These are phyloP conservation scores for Pisolithus microcarpus DNA, from an alignment of 768 basidiomycete genomes.

Conservation along the genomic window DNA sequence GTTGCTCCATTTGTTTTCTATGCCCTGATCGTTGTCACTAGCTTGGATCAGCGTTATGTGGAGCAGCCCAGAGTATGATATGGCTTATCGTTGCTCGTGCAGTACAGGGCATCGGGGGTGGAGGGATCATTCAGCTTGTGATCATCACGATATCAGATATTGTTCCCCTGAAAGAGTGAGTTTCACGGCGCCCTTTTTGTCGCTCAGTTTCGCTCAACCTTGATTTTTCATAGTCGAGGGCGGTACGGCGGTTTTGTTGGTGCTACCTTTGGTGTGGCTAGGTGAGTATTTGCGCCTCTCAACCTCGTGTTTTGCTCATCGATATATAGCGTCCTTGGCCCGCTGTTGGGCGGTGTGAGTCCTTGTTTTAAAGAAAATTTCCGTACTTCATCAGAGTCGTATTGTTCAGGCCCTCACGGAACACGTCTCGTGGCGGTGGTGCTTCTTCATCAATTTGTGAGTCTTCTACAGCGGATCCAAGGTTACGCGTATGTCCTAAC, in stretches of 20 bases:
- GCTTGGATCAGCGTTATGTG: constrained; percentile 77
- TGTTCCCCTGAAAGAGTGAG: constrained; percentile 69
- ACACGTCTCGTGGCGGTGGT: constrained; percentile 79
- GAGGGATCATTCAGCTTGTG: constrained; percentile 70
- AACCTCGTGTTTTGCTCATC: not conserved
- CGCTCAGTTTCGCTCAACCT: not conserved
- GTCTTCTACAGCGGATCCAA: constrained; percentile 8
- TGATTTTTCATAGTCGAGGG: constrained; percentile 46
- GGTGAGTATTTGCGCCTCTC: constrained; percentile 19
- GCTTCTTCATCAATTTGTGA: constrained; percentile 72
- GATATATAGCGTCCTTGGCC: constrained; percentile 52
- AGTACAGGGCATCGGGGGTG: constrained; percentile 79
- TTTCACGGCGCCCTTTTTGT: not conserved
- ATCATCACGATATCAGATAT: constrained; percentile 80
- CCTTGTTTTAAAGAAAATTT: not conserved
- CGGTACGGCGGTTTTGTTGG: constrained; percentile 70
- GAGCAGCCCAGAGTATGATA: constrained; percentile 69
- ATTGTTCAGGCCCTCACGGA: constrained; percentile 54
- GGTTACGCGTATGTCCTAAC: not conserved
- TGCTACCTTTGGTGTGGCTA: constrained; percentile 73
- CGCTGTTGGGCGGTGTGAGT: constrained; percentile 75
- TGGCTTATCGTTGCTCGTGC: constrained; percentile 76
- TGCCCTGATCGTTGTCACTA: constrained; percentile 17
- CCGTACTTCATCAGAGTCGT: constrained; percentile 2
- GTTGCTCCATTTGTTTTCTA: not conserved